Evolutionary conservation across 768 basidiomycete species (phyloP).

Genomic region (Lactifluus pinguis): DNA sequence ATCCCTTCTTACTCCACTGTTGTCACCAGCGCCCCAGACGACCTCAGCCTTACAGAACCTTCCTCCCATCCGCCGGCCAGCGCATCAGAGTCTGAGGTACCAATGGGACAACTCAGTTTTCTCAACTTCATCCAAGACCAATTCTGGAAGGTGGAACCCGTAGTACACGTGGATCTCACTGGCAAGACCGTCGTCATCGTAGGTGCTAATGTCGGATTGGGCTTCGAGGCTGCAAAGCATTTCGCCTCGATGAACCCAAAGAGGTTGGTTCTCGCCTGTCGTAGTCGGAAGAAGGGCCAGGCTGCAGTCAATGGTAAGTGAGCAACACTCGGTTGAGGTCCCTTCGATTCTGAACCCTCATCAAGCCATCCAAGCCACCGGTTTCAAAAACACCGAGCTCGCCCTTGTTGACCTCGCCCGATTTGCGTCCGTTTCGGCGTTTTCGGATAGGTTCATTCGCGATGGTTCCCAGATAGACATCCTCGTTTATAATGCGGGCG

Average conservation of each 20-base stretch:
- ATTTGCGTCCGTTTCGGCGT: too few species aligned
- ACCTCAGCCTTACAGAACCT: not conserved
- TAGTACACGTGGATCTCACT: conserved; percentile 4
- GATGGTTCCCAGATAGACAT: too few species aligned
- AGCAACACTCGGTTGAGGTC: not conserved
- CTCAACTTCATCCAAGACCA: not conserved
- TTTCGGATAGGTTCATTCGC: too few species aligned
- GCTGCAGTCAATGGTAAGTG: conserved; percentile 10
- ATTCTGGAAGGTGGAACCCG: conserved; percentile 3
- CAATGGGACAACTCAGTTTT: conserved; percentile 7
- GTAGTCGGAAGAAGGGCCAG: conserved; percentile 9
- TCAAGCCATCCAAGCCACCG: conserved; percentile 14
- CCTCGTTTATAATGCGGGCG: too few species aligned
- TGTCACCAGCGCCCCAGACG: too few species aligned
- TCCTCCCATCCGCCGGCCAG: not conserved
- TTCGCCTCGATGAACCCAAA: conserved; percentile 17
- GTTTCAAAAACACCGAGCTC: conserved; percentile 9
- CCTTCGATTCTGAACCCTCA: not conserved
- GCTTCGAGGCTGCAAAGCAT: conserved; percentile 17
- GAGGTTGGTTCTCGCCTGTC: conserved; percentile 13
- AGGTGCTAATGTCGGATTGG: conserved; percentile 17
- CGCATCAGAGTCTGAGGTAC: not conserved
- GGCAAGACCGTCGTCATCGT: conserved; percentile 19
- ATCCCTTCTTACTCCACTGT: too few species aligned
- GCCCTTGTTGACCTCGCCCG: conserved; percentile 24